Evolutionary conservation across 1,139 yeast genomes (phyloP), one percentile per base, ranked within the genome.

Genomic region (Debaryomycetaceae sp.): DNA sequence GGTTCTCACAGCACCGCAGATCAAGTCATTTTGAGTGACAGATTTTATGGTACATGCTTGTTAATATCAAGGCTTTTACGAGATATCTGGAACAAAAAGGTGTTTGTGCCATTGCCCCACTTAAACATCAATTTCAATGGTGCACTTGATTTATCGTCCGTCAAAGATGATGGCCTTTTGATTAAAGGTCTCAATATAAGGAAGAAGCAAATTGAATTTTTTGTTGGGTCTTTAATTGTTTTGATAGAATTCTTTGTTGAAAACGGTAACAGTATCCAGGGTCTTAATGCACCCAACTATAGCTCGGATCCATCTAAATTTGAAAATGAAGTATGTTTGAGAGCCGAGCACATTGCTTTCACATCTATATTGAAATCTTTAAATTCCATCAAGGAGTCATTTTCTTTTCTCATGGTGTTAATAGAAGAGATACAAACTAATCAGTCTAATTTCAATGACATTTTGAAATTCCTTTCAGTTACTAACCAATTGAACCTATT

Each of bases 271-370:
- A 73, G 75, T 7, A 80, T 84, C 38, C 86, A 85, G 18, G 87
- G 87, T 2, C 73, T 83, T 43, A 70, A 65, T 53, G 75, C 77
- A 5, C 78, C 78, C 13, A 66, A 63, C 39, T 71, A 68, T 48
- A 67, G 74, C 41, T 67, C 77, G 2, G 78, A 73, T 46, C 78
- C 78, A 6, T 60, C 61, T 28, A 73, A 69, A 47, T 66, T 69
- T 49, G 76, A 70, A 41, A 69, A 63, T 43, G 95, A 87, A 53
- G 76, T 85, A 32, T 87, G 95, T 35, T 70, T 84, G 48, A 91
- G 94, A 61, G 96, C 96, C 1, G 98, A 92, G 56, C 92, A 87
- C 53, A 81, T 91, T 52, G 96, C 96, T 7, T 79, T 92, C 50
- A 82, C 84, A 24, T 81, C 97, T 0, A 69, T 94, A 34, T 72